phyloP scores from a whole-genome alignment of 2,329 filamentous ascomycete species.

The Cladosporium cucumerinum region DNA sequence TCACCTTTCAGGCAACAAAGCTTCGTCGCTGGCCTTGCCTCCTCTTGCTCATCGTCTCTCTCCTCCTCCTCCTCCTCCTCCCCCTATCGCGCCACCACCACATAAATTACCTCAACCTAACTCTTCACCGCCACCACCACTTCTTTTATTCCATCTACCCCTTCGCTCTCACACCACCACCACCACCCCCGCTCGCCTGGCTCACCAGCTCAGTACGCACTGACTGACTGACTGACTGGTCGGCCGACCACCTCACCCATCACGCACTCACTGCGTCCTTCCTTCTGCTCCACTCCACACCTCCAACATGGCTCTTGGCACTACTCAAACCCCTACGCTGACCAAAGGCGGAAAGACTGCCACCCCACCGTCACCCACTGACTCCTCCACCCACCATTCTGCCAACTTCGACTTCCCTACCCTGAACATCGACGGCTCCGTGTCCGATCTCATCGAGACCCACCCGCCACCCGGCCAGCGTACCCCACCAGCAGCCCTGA shows the following conservation, averaged over 20 bases:
- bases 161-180: neutral
- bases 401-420: conserved; percentile 28
- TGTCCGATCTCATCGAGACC: conserved; percentile 24
- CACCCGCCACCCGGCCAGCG: conserved; percentile 15
- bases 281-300: neutral
- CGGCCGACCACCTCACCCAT: neutral
- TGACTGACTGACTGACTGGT: neutral
- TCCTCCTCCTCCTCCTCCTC: neutral
- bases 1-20: neutral
- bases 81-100: neutral
- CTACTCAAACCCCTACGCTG: neutral
- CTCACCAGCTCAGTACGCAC: neutral
- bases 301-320: neutral
- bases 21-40: neutral
- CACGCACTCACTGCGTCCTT: neutral
- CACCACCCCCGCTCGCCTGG: too few species aligned
- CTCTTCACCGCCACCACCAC: neutral
- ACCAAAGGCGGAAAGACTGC: neutral
- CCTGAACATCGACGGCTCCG: conserved; percentile 30
- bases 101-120: neutral
- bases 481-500: conserved; percentile 33
- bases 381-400: neutral
- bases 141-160: neutral
- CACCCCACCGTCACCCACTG: neutral
- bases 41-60: neutral